These are phyloP conservation scores for Aspergillus sparsus DNA, from an alignment of 495 filamentous ascomycete genomes.

Conservation along the genomic window DNA sequence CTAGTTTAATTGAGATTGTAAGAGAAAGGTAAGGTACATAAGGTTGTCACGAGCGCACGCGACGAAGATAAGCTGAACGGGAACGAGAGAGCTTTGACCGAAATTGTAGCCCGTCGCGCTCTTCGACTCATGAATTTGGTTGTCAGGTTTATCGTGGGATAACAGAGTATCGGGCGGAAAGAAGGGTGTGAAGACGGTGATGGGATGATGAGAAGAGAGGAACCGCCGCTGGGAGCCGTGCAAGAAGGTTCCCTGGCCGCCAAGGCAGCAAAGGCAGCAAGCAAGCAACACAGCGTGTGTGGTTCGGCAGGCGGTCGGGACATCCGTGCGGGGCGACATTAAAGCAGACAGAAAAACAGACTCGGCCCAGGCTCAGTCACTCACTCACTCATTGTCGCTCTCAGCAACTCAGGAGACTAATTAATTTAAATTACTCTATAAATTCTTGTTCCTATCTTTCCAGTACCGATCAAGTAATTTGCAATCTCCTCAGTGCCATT, in stretches of 20 bases:
- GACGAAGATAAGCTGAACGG: conserved; percentile 8
- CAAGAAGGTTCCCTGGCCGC: conserved; percentile 13
- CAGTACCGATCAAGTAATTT: too few relatives aligned
- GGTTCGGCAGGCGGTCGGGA: conserved; percentile 17
- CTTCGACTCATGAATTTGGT: not conserved
- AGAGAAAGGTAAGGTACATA: conserved; percentile 11
- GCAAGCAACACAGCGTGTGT: not conserved
- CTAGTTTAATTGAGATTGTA: conserved; percentile 1
- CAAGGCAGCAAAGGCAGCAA: conserved; percentile 13
- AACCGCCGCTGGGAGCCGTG: conserved; percentile 9
- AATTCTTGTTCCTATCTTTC: too few relatives aligned
- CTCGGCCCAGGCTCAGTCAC: conserved; percentile 21
- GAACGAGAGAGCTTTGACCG: conserved; percentile 4
- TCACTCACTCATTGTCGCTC: too few relatives aligned
- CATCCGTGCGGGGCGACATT: conserved; percentile 25
- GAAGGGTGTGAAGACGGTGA: conserved; percentile 8
- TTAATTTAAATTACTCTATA: too few relatives aligned
- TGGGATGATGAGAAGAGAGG: conserved; percentile 15
- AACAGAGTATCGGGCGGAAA: not conserved
- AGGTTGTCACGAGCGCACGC: conserved; percentile 17
- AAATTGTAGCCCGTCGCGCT: not conserved
- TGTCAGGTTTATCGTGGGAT: not conserved
- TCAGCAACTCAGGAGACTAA: too few relatives aligned
- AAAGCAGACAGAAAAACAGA: not conserved
- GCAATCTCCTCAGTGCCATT: too few relatives aligned